phyloP scores from a whole-genome alignment of 192 early-diverging fungal genomes.

The Obelidium mucronatum region DNA sequence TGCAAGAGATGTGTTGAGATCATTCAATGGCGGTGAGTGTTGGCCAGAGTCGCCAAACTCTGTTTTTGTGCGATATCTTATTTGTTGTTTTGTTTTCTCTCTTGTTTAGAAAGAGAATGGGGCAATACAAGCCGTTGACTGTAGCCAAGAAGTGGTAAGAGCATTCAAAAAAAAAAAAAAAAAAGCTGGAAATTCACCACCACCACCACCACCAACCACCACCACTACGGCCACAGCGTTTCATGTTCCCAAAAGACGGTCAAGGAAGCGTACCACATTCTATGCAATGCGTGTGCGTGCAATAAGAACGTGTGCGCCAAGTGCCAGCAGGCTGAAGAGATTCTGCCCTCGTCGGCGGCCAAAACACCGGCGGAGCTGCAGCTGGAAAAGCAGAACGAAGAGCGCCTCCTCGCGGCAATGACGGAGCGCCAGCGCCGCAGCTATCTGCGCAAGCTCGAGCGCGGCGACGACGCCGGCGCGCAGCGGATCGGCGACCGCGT shows the following conservation, averaged over 20 bases:
- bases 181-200: neutral
- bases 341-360: constrained; percentile 24
- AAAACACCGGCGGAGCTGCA: constrained; percentile 69
- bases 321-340: constrained; percentile 61
- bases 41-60: constrained; percentile 53
- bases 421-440: constrained; percentile 83
- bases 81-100: too few species aligned
- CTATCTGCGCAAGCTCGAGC: constrained; percentile 80
- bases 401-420: constrained; percentile 73
- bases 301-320: constrained; percentile 90
- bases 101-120: constrained; percentile 93
- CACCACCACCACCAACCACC: too few species aligned
- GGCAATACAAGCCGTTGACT: constrained; percentile 97
- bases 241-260: constrained; percentile 82
- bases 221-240: constrained; percentile 52
- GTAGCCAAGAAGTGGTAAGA: constrained; percentile 85
- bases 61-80: too few species aligned
- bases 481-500: constrained; percentile 37
- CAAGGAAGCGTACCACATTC: constrained; percentile 93
- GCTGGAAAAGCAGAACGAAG: constrained; percentile 77
- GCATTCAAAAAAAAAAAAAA: neutral
- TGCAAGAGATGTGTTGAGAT: constrained; percentile 56
- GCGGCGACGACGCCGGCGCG: constrained; percentile 74
- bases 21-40: constrained; percentile 54
- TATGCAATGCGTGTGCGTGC: constrained; percentile 86